phyloP scores from a whole-genome alignment of 352 stramenopile genomes.

The Phytophthora pluvialis region DNA sequence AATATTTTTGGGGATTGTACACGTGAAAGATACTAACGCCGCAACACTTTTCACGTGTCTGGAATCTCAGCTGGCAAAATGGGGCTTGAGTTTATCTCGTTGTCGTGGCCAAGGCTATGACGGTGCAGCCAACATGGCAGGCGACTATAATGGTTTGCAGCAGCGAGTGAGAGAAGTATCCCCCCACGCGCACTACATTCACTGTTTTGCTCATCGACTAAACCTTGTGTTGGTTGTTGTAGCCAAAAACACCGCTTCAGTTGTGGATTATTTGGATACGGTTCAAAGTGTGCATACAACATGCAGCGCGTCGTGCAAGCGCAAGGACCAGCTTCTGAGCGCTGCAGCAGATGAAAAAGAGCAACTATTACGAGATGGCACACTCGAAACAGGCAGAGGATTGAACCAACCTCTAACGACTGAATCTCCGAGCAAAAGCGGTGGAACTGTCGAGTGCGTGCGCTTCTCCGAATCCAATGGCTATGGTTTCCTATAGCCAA shows the following conservation, averaged over 20 bases:
- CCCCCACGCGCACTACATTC: not conserved
- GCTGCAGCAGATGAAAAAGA: not conserved
- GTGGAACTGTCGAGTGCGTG: constrained; percentile 5
- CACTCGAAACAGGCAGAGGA: not conserved
- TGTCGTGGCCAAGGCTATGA: not conserved
- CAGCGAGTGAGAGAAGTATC: not conserved
- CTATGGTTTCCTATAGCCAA: constrained; percentile 8
- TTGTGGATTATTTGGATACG: no score
- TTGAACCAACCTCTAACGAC: no score
- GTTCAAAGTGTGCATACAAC: not conserved
- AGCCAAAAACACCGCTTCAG: no score
- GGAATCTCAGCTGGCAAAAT: not conserved
- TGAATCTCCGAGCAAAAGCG: constrained; percentile 1
- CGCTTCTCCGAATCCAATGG: not conserved
- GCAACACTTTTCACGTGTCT: not conserved
- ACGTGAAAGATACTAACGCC: not conserved
- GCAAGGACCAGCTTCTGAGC: not conserved
- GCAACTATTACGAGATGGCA: not conserved
- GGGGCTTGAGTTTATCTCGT: not conserved
- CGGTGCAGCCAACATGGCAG: not conserved
- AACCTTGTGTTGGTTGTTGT: no score
- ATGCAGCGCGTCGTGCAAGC: not conserved
- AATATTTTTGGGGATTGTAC: not conserved
- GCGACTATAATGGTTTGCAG: not conserved
- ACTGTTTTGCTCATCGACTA: no score